Conservation (phyloP, 768 basidiomycete genomes). For the Rhizopogon vesiculosus region DNA sequence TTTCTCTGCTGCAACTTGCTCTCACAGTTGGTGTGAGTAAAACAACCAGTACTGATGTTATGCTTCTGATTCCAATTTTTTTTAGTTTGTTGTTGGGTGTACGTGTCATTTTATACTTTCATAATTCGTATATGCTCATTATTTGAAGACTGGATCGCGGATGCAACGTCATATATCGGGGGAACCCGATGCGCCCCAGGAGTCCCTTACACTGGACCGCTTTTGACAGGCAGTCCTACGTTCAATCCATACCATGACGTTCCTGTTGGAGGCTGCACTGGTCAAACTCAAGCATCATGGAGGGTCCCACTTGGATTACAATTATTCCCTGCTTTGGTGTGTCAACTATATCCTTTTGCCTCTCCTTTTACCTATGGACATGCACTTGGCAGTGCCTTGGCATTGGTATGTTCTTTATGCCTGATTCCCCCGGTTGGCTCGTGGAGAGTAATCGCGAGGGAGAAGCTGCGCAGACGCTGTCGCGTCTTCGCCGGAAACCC, state of each 20-base stretch:
- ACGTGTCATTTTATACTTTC: conserved; percentile 1
- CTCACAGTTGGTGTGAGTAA: conserved; percentile 30
- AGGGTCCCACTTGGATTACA: conserved; percentile 32
- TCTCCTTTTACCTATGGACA: neutral
- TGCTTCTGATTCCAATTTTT: neutral
- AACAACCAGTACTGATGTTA: neutral
- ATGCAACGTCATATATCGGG: conserved; percentile 29
- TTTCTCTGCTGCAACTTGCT: conserved; percentile 30
- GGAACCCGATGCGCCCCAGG: conserved; percentile 25
- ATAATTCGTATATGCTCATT: neutral
- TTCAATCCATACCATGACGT: conserved; percentile 24
- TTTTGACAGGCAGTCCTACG: conserved; percentile 25
- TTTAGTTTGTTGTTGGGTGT: conserved; percentile 28
- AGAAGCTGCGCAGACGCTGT: conserved; percentile 30
- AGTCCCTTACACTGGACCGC: conserved; percentile 24
- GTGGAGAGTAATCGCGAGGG: conserved; percentile 30
- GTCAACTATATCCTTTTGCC: conserved; percentile 8
- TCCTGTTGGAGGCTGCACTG: conserved; percentile 26
- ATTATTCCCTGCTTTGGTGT: conserved; percentile 32
- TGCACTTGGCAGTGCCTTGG: conserved; percentile 20
- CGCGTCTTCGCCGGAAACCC: conserved; percentile 29
- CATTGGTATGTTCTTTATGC: conserved; percentile 29
- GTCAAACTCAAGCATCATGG: conserved; percentile 27
- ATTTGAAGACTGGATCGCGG: conserved; percentile 27
- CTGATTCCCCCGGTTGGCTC: conserved; percentile 42